Percentiles rank a stretch among this genome's conserved stretches.
These are phyloP conservation scores for Cyclotella sp. DNA, from an alignment of 108 stramenopile genomes.

Conservation along the genomic window DNA sequence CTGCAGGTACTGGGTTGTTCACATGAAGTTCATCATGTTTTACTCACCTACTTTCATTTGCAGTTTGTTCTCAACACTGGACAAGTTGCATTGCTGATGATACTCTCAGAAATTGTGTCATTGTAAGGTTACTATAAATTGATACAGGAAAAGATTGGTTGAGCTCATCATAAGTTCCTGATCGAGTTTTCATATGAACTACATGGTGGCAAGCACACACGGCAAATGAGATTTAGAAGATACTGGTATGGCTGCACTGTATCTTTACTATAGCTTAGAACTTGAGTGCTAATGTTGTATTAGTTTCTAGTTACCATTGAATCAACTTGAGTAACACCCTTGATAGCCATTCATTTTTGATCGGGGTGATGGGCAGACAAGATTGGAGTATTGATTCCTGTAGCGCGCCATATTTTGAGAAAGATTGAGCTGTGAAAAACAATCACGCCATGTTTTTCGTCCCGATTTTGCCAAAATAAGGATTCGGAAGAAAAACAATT, in stretches of 20 bases:
- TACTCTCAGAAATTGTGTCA: conserved; percentile 7
- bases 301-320: conserved; percentile 14
- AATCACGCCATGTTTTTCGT: no score
- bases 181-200: background rate
- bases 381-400: no score
- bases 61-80: conserved; percentile 20
- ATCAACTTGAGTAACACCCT: conserved; percentile 4
- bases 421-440: no score
- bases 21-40: background rate
- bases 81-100: conserved; percentile 13
- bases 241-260: background rate
- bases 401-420: no score
- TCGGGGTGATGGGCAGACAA: no score
- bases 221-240: conserved; percentile 13
- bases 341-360: no score
- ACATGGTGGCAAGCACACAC: conserved; percentile 14
- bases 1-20: background rate
- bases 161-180: background rate
- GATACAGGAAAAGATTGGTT: conserved; percentile 9
- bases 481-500: no score
- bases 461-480: no score
- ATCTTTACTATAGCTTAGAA: conserved; percentile 12
- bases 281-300: background rate
- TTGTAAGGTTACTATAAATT: conserved; percentile 8
- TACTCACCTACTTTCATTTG: background rate